Percentiles rank a stretch among this genome's conserved stretches.
Conservation (phyloP, 176 grass and related monocot genomes). For the Zizania latifolia region DNA sequence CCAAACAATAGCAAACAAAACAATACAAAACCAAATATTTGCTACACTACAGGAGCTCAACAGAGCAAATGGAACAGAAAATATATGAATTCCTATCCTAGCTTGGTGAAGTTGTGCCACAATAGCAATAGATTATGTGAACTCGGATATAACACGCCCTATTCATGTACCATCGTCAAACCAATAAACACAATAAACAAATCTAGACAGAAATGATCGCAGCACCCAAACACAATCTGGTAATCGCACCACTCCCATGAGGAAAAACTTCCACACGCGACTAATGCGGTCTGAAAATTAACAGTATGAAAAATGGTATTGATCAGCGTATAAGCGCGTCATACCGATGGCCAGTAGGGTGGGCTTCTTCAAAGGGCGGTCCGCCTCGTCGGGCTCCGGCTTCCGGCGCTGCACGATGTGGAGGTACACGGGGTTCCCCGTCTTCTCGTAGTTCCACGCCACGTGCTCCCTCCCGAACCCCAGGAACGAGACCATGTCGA, state of each 20-base stretch:
- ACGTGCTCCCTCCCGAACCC: conserved; percentile 82
- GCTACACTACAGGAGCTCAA: background rate
- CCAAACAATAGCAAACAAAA: background rate
- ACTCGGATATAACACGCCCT: no score
- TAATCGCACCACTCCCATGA: no score
- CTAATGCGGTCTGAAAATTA: no score
- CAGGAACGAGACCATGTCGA: conserved; percentile 87
- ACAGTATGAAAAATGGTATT: background rate
- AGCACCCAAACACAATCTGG: background rate
- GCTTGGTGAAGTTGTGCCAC: background rate
- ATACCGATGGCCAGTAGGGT: conserved; percentile 91
- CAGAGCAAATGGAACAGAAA: background rate
- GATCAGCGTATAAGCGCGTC: background rate
- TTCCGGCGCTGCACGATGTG: conserved; percentile 77
- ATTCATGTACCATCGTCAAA: no score
- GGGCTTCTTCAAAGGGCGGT: conserved; percentile 85
- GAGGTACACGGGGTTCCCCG: conserved; percentile 78
- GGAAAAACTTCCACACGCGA: no score
- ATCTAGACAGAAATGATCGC: background rate
- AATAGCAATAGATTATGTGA: background rate
- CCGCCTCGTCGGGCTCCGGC: conserved; percentile 58
- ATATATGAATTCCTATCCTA: background rate
- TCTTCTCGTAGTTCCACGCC: conserved; percentile 78
- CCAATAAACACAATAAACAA: background rate
- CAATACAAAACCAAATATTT: background rate